A percentile compares a stretch with the other conserved stretches of the same genome.
phyloP scores from a whole-genome alignment of 176 grass and related monocot species.

The Chrysopogon serrulatus region DNA sequence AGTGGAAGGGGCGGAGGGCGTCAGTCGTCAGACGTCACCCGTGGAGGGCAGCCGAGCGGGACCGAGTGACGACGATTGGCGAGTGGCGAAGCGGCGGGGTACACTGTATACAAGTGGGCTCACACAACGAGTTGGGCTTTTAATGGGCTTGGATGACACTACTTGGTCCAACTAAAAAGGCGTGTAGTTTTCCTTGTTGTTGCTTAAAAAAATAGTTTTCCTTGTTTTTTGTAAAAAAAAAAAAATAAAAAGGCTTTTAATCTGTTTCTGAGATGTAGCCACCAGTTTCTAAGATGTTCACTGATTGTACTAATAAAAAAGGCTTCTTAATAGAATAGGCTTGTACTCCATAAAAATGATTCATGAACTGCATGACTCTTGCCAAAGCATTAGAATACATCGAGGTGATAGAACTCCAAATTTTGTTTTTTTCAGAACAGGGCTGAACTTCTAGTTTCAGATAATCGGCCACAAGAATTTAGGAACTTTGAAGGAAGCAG shows the following conservation, averaged over 20 bases:
- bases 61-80: background rate
- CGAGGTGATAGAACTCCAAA: background rate
- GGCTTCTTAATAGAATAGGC: background rate
- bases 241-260: too few species aligned
- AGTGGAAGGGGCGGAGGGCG: background rate
- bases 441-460: background rate
- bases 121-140: background rate
- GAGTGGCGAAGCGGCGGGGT: background rate
- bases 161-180: background rate
- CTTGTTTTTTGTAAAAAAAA: background rate
- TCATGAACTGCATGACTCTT: too few species aligned
- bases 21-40: background rate
- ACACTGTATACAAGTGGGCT: background rate
- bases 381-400: background rate
- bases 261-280: background rate
- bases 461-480: background rate
- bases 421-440: background rate
- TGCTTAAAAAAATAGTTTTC: background rate
- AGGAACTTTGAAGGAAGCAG: background rate
- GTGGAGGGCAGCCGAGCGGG: background rate
- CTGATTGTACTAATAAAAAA: background rate
- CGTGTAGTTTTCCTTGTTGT: background rate
- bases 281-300: background rate
- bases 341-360: background rate
- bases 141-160: background rate